Percentiles rank a stretch among this genome's conserved stretches.
Conservation (phyloP, 768 basidiomycete species). For the Boletus sp. region DNA sequence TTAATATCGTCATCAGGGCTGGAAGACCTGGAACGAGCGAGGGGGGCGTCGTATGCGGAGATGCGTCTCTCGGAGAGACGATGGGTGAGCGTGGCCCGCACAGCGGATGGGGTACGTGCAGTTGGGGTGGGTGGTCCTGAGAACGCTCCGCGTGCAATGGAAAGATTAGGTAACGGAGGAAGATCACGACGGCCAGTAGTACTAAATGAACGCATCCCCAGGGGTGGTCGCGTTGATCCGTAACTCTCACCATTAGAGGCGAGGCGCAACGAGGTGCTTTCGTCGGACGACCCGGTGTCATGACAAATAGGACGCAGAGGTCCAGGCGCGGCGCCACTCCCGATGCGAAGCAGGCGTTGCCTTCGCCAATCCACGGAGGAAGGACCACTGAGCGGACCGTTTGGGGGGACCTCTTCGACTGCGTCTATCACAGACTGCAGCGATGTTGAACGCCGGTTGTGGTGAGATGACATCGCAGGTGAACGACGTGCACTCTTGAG, state of each 20-base stretch:
- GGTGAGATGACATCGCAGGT: slow-evolving; percentile 16
- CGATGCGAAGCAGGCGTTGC: slow-evolving; percentile 56
- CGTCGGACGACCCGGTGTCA: slow-evolving; percentile 19
- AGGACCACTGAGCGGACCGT: slow-evolving; percentile 45
- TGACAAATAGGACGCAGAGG: slow-evolving; percentile 1
- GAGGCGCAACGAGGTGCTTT: slow-evolving; percentile 36
- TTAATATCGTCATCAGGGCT: slow-evolving; percentile 47
- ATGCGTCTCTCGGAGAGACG: slow-evolving; percentile 55
- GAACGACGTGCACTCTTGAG: background rate
- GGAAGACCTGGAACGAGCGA: slow-evolving; percentile 31
- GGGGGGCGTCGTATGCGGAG: slow-evolving; percentile 64
- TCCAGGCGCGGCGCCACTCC: slow-evolving; percentile 18
- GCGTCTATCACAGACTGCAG: slow-evolving; percentile 17
- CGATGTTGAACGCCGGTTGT: slow-evolving; percentile 16
- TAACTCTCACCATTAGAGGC: slow-evolving; percentile 41
- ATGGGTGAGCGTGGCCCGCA: slow-evolving; percentile 35
- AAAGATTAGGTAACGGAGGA: slow-evolving; percentile 36
- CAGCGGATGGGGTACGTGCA: slow-evolving; percentile 32
- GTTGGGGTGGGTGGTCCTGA: slow-evolving; percentile 38
- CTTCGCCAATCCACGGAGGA: slow-evolving; percentile 60
- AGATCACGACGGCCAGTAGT: slow-evolving; percentile 35
- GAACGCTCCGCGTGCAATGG: slow-evolving; percentile 29
- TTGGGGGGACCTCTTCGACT: slow-evolving; percentile 14
- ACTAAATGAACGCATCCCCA: slow-evolving; percentile 22
- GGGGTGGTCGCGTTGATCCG: slow-evolving; percentile 47